Evolutionary conservation across 148 eudicot genomes (phyloP).

Genomic region (Vaccinium corymbosum): DNA sequence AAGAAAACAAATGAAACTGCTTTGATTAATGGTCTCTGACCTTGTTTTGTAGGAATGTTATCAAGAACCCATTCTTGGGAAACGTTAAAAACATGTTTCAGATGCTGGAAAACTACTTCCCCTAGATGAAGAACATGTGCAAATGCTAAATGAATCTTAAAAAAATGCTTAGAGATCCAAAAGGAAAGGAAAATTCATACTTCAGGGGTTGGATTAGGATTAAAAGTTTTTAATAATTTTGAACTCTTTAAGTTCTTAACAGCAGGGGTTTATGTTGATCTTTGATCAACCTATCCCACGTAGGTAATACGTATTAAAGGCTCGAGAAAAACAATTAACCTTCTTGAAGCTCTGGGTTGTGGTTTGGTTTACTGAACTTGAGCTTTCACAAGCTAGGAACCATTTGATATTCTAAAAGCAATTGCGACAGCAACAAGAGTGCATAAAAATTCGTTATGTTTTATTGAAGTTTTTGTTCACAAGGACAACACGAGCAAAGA

Average conservation of each 20-base stretch:
- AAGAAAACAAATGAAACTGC: no score
- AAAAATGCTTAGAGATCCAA: background rate
- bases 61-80: no score
- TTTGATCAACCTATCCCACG: background rate
- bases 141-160: background rate
- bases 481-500: conserved; percentile 81
- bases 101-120: no score
- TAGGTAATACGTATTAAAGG: background rate
- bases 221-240: background rate
- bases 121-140: background rate
- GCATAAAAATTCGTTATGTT: conserved; percentile 60
- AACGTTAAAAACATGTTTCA: no score
- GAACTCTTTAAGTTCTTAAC: background rate
- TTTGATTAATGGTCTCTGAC: no score
- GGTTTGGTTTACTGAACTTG: background rate
- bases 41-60: no score
- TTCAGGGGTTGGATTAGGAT: background rate
- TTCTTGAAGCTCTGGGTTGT: background rate
- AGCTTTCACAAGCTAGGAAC: background rate
- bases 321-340: background rate
- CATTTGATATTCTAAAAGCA: background rate
- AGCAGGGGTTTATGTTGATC: no score
- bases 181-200: no score
- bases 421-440: conserved; percentile 45
- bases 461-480: conserved; percentile 72